phyloP scores from a whole-genome alignment of 768 basidiomycete species.

The Termitomyces sp. region DNA sequence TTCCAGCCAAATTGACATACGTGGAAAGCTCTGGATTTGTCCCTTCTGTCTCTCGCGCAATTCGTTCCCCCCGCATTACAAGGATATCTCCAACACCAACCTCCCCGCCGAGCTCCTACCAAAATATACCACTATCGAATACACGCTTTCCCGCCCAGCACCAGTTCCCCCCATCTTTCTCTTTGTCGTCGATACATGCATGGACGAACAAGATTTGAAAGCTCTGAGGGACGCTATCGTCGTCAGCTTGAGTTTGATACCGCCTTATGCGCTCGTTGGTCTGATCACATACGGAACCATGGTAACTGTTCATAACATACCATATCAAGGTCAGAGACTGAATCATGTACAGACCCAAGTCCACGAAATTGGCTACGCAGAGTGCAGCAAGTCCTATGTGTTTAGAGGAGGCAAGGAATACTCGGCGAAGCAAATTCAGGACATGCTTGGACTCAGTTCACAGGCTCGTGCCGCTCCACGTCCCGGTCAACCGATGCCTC shows the following conservation, averaged over 20 bases:
- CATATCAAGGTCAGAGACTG: not conserved
- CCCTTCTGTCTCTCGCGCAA: constrained; percentile 97
- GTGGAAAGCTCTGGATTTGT: constrained; percentile 99
- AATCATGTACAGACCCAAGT: constrained; percentile 75
- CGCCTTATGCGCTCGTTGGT: constrained; percentile 92
- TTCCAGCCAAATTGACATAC: constrained; percentile 92
- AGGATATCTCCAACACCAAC: constrained; percentile 96
- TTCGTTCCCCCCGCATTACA: constrained; percentile 97
- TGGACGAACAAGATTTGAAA: constrained; percentile 94
- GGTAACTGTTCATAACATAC: constrained; percentile 41
- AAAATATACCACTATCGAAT: constrained; percentile 99
- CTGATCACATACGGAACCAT: constrained; percentile 97
- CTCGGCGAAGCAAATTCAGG: constrained; percentile 91
- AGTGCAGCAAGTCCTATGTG: constrained; percentile 97
- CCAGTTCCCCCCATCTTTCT: constrained; percentile 95
- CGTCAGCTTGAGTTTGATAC: constrained; percentile 87
- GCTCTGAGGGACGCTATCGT: constrained; percentile 93
- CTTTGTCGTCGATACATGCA: constrained; percentile 95
- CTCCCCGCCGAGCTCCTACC: constrained; percentile 93
- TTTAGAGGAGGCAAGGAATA: constrained; percentile 99
- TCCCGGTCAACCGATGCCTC: constrained; percentile 77
- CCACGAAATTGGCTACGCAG: constrained; percentile 93
- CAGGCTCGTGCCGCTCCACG: constrained; percentile 81
- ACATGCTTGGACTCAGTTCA: constrained; percentile 89
- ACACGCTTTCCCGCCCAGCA: constrained; percentile 89